Percentiles rank a stretch among this genome's conserved stretches.
Evolutionary conservation across 805 yeast genomes (phyloP).

Genomic region (Saccharomycopsis fodiens): DNA sequence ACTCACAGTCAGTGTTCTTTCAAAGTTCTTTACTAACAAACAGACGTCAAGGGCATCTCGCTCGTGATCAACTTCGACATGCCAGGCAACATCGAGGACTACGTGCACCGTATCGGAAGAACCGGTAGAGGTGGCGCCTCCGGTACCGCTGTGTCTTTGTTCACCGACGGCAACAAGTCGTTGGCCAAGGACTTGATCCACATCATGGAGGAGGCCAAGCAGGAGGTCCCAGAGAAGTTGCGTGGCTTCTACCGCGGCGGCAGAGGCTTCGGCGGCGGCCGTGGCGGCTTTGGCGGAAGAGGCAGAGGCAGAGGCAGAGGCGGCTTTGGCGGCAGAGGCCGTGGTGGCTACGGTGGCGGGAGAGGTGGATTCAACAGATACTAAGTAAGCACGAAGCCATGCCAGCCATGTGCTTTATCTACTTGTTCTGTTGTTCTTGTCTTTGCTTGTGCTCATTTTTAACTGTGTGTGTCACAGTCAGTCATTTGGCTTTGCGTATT

Average conservation of each 20-base stretch:
- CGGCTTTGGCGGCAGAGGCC: constrained; percentile 39
- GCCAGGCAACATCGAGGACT: constrained; percentile 98
- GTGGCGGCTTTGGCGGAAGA: constrained; percentile 52
- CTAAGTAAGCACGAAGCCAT: too few species aligned
- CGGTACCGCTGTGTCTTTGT: constrained; percentile 93
- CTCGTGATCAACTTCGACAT: constrained; percentile 91
- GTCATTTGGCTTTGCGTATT: too few species aligned
- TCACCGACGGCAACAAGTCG: constrained; percentile 80
- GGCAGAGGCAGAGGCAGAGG: constrained; percentile 41
- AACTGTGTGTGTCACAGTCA: too few species aligned
- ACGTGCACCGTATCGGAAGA: constrained; percentile 98
- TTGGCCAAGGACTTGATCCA: constrained; percentile 86
- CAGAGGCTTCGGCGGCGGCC: constrained; percentile 54
- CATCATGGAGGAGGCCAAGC: constrained; percentile 93
- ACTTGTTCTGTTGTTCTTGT: too few species aligned
- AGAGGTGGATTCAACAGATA: constrained; percentile 22
- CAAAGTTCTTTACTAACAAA: constrained; percentile 5
- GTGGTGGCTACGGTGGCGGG: constrained; percentile 36
- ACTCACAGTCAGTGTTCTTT: constrained; percentile 11
- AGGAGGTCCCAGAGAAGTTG: constrained; percentile 75
- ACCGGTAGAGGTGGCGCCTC: constrained; percentile 98
- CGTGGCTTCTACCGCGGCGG: constrained; percentile 68
- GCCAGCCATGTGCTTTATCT: too few species aligned
- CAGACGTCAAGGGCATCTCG: constrained; percentile 97
- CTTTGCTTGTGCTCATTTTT: too few species aligned